Conservation (phyloP, 2,329 filamentous ascomycete genomes). For the Botryosphaeria dothidea region DNA sequence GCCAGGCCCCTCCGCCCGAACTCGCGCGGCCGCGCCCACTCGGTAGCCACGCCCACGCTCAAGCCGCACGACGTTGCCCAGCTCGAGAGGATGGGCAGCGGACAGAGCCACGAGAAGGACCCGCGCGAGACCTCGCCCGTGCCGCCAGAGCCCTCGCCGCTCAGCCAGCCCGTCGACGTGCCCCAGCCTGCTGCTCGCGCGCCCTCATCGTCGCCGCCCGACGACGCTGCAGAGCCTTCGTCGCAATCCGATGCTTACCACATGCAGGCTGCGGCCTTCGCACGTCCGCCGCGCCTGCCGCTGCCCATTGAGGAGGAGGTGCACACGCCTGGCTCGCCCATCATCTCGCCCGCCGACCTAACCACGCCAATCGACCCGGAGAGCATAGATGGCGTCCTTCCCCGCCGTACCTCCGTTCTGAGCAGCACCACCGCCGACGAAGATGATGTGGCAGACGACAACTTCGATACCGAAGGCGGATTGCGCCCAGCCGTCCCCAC, state of each 20-base stretch:
- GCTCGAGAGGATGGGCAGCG: constrained; percentile 42
- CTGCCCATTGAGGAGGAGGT: constrained; percentile 92
- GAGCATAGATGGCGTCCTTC: constrained; percentile 54
- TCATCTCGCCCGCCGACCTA: constrained; percentile 71
- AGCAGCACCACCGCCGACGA: constrained; percentile 69
- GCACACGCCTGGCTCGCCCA: constrained; percentile 86
- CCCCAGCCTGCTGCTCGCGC: constrained; percentile 27
- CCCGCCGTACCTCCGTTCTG: constrained; percentile 56
- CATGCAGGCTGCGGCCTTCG: constrained; percentile 44
- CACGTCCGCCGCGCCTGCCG: constrained; percentile 82
- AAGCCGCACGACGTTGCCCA: constrained; percentile 30
- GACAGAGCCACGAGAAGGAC: constrained; percentile 37
- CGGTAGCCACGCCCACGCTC: constrained; percentile 21
- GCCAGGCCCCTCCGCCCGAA: constrained; percentile 27
- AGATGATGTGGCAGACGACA: constrained; percentile 62
- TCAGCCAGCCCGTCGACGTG: constrained; percentile 42
- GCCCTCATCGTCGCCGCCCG: constrained; percentile 30
- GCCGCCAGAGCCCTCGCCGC: constrained; percentile 27
- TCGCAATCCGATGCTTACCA: constrained; percentile 32
- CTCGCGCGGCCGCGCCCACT: constrained; percentile 32
- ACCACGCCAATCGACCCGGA: constrained; percentile 46
- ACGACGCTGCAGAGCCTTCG: constrained; percentile 25
- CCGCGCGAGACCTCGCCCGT: constrained; percentile 9
- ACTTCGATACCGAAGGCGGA: constrained; percentile 67
- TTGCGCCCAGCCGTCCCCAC: constrained; percentile 80